Evolutionary conservation across 352 stramenopile genomes (phyloP).

Genomic region (Phytophthora sp.): DNA sequence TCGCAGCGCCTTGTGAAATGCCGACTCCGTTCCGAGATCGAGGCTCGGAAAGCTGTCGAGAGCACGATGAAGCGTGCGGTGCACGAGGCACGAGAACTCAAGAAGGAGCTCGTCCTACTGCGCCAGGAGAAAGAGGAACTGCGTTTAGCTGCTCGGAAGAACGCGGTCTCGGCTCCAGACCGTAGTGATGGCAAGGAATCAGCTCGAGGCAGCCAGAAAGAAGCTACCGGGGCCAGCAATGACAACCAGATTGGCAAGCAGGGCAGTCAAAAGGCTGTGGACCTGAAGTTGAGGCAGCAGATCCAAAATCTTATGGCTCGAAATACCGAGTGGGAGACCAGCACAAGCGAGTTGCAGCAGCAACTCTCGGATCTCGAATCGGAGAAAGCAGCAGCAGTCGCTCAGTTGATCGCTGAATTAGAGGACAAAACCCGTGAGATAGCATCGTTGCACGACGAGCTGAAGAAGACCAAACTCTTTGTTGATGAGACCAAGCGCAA

Average conservation of each 20-base stretch:
- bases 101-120: conserved; percentile 79
- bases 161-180: conserved; percentile 13
- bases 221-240: neutral
- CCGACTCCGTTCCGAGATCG: conserved; percentile 73
- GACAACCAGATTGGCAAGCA: conserved; percentile 12
- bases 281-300: conserved; percentile 36
- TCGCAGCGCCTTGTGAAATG: conserved; percentile 76
- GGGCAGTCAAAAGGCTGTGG: conserved; percentile 24
- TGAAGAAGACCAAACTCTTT: conserved; percentile 49
- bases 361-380: conserved; percentile 41
- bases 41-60: conserved; percentile 73
- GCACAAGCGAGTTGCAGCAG: conserved; percentile 35
- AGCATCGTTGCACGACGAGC: conserved; percentile 33
- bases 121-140: conserved; percentile 78
- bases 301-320: conserved; percentile 39
- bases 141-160: conserved; percentile 33
- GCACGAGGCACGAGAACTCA: conserved; percentile 71
- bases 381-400: conserved; percentile 21
- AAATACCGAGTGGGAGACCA: conserved; percentile 13
- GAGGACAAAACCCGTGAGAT: conserved; percentile 30
- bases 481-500: conserved; percentile 52
- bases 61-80: conserved; percentile 80
- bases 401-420: conserved; percentile 28
- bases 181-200: conserved; percentile 18
- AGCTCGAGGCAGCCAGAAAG: neutral